Base-by-base conservation (phyloP, 805 yeast species). In the Yarrowia osloensis region DNA sequence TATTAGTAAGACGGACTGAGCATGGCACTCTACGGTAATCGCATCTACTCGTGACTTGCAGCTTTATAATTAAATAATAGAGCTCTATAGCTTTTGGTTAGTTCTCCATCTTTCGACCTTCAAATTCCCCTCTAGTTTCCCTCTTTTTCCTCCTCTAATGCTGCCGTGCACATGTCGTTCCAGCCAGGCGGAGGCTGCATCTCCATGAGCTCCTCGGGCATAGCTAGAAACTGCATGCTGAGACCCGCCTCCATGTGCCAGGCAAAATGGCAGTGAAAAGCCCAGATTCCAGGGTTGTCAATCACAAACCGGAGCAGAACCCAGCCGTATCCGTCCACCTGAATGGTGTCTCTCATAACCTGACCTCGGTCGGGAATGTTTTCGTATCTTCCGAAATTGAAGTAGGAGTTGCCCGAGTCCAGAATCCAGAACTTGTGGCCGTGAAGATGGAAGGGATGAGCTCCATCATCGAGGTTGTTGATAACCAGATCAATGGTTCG, bases 161-260 rank as follows among this genome's bases (percentile, higher is more conserved):
- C 63, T 39, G 63, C 37, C 37, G 28, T n/a, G 19, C 63, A 57
- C 44, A 74, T 67, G n/a, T 70, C 68, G n/a, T 54, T 62, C 77
- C 77, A 75, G 4, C 62, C 72, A 9, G 40, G 39, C 2, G 77
- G 74, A 6, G 78, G 77, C 12, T 50, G 29, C 57, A 70, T 70
- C 21, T 54, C 39, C 15, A 57, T 68, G 5, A 73, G 50, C 66
- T 69, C 61, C 1, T 67, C 65, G 1, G 78, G 75, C 50, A 69
- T 66, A 0, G 75, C 62, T n/a, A 70, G 59, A 33, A 77, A 70
- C 47, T 74, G 74, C 74, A 76, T 73, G 33, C 70, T 52, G 74
- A 92, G 83, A 72, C 98, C 98, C 78, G 93, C 97, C 72, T 86
- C 84, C 77, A 92, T 84, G 79, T 93, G 98, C 98, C 98, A 92